A percentile compares a stretch with the other conserved stretches of the same genome.
These are phyloP conservation scores for Carex cristatella DNA, from an alignment of 176 grass and related monocot species.

Conservation along the genomic window DNA sequence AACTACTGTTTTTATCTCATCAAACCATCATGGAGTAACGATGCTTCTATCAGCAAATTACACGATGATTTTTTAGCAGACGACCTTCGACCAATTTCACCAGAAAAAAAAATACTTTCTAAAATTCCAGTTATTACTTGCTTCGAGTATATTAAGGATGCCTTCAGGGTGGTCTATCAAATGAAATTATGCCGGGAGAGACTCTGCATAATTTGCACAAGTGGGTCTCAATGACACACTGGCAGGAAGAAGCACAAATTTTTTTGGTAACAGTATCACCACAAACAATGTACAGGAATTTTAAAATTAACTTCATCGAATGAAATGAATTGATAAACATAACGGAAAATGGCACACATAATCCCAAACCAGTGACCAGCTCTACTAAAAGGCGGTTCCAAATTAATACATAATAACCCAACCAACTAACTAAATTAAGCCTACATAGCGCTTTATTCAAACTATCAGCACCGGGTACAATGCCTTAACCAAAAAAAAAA, in stretches of 20 bases:
- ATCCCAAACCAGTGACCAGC: background rate
- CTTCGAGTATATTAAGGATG: no score
- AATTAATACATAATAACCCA: background rate
- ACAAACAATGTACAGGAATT: background rate
- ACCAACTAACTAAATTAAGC: background rate
- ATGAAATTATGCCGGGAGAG: no score
- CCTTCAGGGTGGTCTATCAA: no score
- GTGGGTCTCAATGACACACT: background rate
- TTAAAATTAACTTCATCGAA: background rate
- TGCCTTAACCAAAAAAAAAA: background rate
- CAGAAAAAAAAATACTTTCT: no score
- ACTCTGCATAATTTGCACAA: background rate
- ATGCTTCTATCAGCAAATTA: no score
- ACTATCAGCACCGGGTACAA: background rate
- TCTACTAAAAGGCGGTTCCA: background rate
- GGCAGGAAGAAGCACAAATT: background rate
- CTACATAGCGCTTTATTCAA: background rate
- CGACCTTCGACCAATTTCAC: no score
- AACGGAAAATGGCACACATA: background rate
- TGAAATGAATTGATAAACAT: conserved; percentile 5
- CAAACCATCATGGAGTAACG: no score
- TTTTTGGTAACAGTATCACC: background rate
- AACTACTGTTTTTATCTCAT: no score
- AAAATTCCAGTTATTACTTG: no score
- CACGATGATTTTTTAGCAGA: no score